Percentiles rank a stretch among this genome's conserved stretches.
Conservation (phyloP, 129 eudicot genomes). For the Escallonia rubra region DNA sequence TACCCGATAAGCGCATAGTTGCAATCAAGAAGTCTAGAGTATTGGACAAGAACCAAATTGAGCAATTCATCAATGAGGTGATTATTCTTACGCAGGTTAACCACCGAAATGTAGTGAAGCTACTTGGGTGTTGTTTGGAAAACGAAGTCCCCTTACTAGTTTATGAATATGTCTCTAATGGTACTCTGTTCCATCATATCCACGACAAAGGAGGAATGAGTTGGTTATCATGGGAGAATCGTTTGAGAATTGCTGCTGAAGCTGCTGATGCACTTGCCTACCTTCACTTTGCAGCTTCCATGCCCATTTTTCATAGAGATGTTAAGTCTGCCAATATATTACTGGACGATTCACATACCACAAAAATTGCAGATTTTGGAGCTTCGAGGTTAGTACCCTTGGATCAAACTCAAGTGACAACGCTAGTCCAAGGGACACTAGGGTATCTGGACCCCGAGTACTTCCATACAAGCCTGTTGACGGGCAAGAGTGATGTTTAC, state of each 20-base stretch:
- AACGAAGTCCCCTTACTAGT: not conserved
- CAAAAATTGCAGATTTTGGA: constrained; percentile 9
- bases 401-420: constrained; percentile 6
- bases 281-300: constrained; percentile 13
- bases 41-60: constrained; percentile 12
- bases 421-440: constrained; percentile 1
- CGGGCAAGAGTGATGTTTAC: constrained; percentile 1
- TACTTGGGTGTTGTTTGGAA: constrained; percentile 4
- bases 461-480: not conserved
- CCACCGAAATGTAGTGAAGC: not conserved
- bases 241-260: constrained; percentile 8
- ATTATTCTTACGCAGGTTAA: constrained; percentile 5
- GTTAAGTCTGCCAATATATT: constrained; percentile 4
- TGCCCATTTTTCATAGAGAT: constrained; percentile 10
- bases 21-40: constrained; percentile 18
- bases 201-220: not conserved
- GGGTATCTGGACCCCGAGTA: not conserved
- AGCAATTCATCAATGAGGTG: constrained; percentile 21
- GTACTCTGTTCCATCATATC: constrained; percentile 8
- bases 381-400: constrained; percentile 8
- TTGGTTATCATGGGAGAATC: constrained; percentile 8
- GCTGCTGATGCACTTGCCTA: constrained; percentile 10
- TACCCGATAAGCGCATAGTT: constrained; percentile 2
- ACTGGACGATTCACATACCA: not conserved
- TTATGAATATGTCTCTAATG: constrained; percentile 8